These are phyloP conservation scores for Metschnikowia lunata DNA, from an alignment of 805 yeast species.

Conservation along the genomic window DNA sequence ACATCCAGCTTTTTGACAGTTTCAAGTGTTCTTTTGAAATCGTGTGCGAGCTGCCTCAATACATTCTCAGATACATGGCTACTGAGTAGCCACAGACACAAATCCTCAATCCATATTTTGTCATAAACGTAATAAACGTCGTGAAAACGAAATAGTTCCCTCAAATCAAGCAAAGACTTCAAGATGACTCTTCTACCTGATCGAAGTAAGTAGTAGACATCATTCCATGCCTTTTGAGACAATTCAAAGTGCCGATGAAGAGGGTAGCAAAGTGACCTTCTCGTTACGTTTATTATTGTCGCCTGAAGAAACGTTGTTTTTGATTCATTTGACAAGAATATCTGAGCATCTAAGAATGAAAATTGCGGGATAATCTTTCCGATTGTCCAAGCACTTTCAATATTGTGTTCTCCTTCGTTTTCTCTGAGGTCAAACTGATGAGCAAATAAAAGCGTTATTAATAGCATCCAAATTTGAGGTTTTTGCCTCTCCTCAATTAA, in stretches of 20 bases:
- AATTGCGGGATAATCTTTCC: conserved; percentile 84
- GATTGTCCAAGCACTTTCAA: conserved; percentile 92
- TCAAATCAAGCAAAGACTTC: conserved; percentile 52
- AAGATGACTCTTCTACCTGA: conserved; percentile 68
- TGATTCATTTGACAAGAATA: conserved; percentile 31
- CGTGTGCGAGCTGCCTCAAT: conserved; percentile 62
- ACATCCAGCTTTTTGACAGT: conserved; percentile 42
- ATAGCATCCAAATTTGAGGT: conserved; percentile 51
- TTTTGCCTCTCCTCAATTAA: conserved; percentile 49
- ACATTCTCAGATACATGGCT: conserved; percentile 56
- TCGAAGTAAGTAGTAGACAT: conserved; percentile 58
- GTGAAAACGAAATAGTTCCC: conserved; percentile 76
- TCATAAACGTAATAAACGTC: conserved; percentile 84
- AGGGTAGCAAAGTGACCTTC: conserved; percentile 78
- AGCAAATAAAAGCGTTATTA: conserved; percentile 66
- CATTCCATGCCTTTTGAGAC: conserved; percentile 64
- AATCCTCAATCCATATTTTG: conserved; percentile 69
- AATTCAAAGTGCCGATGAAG: conserved; percentile 68
- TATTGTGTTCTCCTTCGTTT: conserved; percentile 63
- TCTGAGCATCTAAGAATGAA: conserved; percentile 60
- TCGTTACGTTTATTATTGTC: conserved; percentile 54
- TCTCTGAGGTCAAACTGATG: conserved; percentile 73
- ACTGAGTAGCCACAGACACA: conserved; percentile 67
- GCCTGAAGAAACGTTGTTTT: conserved; percentile 43
- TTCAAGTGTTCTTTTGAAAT: conserved; percentile 45